These are phyloP conservation scores for Teunomyces pallodes DNA, from an alignment of 805 yeast species.

Conservation along the genomic window DNA sequence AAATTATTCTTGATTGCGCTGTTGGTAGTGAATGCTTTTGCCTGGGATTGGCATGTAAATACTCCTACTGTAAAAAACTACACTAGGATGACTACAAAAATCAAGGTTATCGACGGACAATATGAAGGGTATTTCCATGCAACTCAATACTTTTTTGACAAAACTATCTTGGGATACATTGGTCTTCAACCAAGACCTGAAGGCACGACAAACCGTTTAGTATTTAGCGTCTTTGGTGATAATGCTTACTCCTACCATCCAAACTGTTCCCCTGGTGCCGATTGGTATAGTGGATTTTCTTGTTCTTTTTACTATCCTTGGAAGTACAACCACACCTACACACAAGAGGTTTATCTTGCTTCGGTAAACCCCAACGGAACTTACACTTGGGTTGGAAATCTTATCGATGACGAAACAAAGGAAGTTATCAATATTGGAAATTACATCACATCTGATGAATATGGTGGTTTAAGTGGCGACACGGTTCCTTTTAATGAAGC, in stretches of 20 bases:
- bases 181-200: conserved; percentile 4
- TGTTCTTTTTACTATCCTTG: conserved; percentile 5
- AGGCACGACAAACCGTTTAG: background rate
- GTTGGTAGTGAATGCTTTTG: too few species aligned
- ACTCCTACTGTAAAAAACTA: background rate
- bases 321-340: conserved; percentile 3
- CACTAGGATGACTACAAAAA: background rate
- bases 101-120: background rate
- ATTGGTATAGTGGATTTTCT: conserved; percentile 4
- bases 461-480: background rate
- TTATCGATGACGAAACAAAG: conserved; percentile 1
- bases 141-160: background rate
- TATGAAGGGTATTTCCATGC: background rate
- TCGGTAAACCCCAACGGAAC: background rate
- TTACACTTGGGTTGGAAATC: conserved; percentile 1
- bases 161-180: background rate
- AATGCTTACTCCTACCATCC: conserved; percentile 1
- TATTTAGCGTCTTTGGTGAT: conserved; percentile 9
- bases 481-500: background rate
- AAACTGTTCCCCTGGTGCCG: conserved; percentile 8
- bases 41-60: too few species aligned
- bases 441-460: background rate
- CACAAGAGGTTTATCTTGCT: background rate
- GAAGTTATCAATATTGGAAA: background rate
- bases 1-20: too few species aligned